These are phyloP conservation scores for Phaeomoniella chlamydospora DNA, from an alignment of 2,329 filamentous ascomycete species.

Conservation along the genomic window DNA sequence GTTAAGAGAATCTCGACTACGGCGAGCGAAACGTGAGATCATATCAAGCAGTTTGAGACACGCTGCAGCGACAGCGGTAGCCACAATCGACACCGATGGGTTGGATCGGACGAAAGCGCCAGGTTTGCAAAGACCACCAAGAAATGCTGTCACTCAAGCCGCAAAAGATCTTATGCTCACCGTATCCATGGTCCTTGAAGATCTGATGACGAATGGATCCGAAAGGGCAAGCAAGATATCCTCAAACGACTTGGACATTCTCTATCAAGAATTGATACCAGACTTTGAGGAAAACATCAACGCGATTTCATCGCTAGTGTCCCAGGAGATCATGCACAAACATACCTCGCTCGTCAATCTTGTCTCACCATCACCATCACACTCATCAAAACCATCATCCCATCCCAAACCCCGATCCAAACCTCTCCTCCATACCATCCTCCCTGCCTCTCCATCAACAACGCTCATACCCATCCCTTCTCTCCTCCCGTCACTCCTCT, in stretches of 20 bases:
- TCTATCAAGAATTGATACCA: not conserved
- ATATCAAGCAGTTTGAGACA: not conserved
- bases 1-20: slow-evolving; percentile 1
- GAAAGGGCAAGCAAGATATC: not conserved
- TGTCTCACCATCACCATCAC: too few species aligned
- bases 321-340: slow-evolving; percentile 11
- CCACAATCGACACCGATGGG: not conserved
- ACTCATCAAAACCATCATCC: slow-evolving; percentile 2
- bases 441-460: slow-evolving; percentile 3
- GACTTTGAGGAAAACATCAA: not conserved
- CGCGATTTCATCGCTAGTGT: not conserved
- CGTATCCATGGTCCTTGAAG: not conserved
- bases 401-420: slow-evolving; percentile 2
- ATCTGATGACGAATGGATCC: not conserved
- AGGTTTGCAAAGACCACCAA: not conserved
- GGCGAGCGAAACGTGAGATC: not conserved
- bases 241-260: not conserved
- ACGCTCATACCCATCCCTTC: not conserved
- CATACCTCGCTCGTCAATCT: slow-evolving; percentile 2
- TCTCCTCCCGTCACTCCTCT: not conserved
- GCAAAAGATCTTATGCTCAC: not conserved
- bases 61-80: not conserved
- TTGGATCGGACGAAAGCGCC: not conserved
- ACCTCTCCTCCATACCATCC: slow-evolving; percentile 2
- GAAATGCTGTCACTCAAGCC: not conserved